Percentiles rank a stretch among this genome's conserved stretches.
Evolutionary conservation across 805 yeast genomes (phyloP).

Genomic region (Cyberlindnera maritima): DNA sequence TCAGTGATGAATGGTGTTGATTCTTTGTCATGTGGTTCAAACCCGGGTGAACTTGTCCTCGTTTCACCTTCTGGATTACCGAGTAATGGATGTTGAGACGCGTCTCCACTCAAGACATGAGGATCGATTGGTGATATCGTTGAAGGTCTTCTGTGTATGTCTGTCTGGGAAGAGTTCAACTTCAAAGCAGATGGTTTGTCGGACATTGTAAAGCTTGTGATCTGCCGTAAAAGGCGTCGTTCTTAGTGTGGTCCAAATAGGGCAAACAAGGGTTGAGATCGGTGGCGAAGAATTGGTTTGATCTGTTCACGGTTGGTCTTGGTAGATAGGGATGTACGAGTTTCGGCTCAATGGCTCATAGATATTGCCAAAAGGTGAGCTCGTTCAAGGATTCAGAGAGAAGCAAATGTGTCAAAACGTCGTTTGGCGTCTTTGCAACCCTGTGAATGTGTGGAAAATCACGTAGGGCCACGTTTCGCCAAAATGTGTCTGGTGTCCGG

Average conservation of each 20-base stretch:
- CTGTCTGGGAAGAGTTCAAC: slow-evolving; percentile 24
- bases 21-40: not conserved
- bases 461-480: not conserved
- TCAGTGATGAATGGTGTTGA: slow-evolving; percentile 11
- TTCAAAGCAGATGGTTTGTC: slow-evolving; percentile 5
- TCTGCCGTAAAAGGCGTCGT: not conserved
- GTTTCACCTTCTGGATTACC: not conserved
- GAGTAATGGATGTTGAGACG: not conserved
- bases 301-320: not conserved
- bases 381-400: not conserved
- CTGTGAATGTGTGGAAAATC: not conserved
- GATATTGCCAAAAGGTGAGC: too few relatives aligned
- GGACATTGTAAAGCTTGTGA: not conserved
- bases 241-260: not conserved
- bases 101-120: not conserved
- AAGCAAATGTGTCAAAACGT: not conserved
- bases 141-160: slow-evolving; percentile 18
- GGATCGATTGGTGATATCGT: slow-evolving; percentile 7
- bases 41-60: not conserved
- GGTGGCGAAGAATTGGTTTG: not conserved
- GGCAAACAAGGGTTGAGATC: not conserved
- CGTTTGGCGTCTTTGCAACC: too few relatives aligned
- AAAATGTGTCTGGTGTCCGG: too few relatives aligned
- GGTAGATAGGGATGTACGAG: too few relatives aligned
- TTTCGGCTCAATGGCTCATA: too few relatives aligned